A percentile compares a stretch with the other conserved stretches of the same genome.
These are phyloP conservation scores for Begonia loranthoides DNA, from an alignment of 306 rosid genomes.

Conservation along the genomic window DNA sequence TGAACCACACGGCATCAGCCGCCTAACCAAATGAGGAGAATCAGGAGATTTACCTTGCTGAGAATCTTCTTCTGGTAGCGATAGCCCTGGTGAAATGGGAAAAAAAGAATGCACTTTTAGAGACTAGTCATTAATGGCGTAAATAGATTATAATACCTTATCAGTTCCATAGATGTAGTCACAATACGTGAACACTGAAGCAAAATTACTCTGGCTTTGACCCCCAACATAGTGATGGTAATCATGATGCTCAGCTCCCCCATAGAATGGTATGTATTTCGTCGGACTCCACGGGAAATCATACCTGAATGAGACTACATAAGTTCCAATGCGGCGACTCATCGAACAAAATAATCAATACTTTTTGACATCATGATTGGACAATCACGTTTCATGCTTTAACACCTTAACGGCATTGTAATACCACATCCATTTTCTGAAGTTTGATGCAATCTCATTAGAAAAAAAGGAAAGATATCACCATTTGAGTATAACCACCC, in stretches of 20 bases:
- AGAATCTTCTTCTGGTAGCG: constrained; percentile 72
- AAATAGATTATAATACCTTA: constrained; percentile 48
- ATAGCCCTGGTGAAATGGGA: constrained; percentile 49
- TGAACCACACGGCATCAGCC: no score
- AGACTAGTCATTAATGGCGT: constrained; percentile 9
- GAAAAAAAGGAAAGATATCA: no score
- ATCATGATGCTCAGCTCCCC: constrained; percentile 91
- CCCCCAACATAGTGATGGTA: constrained; percentile 97
- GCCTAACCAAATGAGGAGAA: no score
- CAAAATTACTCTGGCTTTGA: constrained; percentile 91
- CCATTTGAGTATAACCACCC: no score
- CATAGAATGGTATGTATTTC: constrained; percentile 80
- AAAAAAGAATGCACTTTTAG: constrained; percentile 17
- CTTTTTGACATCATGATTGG: no score
- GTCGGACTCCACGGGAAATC: constrained; percentile 82
- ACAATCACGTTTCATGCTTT: no score
- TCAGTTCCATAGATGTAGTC: constrained; percentile 94
- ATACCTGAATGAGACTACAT: constrained; percentile 35
- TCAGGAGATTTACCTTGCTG: constrained; percentile 34
- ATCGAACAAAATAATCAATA: no score
- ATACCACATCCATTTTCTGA: no score
- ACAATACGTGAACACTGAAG: constrained; percentile 94
- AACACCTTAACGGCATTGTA: no score
- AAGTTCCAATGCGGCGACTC: background rate
- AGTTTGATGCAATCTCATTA: no score